phyloP scores from a whole-genome alignment of 2,329 filamentous ascomycete species.

The Alternaria hordeiaustralica region DNA sequence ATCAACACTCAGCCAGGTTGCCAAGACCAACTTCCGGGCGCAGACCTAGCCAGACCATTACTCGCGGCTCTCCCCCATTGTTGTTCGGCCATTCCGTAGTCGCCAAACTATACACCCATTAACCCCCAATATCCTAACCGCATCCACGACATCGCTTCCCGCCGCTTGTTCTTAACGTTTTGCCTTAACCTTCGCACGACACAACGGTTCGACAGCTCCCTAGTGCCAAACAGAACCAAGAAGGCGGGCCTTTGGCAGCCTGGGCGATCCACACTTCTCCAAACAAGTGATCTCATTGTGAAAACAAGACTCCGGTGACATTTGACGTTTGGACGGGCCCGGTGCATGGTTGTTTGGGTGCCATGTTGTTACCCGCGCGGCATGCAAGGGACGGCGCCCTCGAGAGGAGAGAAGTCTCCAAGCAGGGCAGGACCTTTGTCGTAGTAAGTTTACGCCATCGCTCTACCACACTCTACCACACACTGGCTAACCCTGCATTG shows the following conservation, averaged over 20 bases:
- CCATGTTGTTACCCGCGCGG: slow-evolving; percentile 39
- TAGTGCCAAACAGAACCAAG: slow-evolving; percentile 26
- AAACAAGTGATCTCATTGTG: slow-evolving; percentile 32
- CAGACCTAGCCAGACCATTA: slow-evolving; percentile 24
- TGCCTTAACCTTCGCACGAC: not conserved
- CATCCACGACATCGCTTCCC: slow-evolving; percentile 9
- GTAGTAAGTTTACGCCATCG: slow-evolving; percentile 32
- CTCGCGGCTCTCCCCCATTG: slow-evolving; percentile 9
- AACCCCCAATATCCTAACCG: not conserved
- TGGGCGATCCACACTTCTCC: slow-evolving; percentile 29
- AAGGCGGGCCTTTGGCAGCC: slow-evolving; percentile 18
- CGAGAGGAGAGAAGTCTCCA: slow-evolving; percentile 26
- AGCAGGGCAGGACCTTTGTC: slow-evolving; percentile 32
- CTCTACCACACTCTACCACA: not conserved
- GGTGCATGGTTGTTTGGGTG: slow-evolving; percentile 6
- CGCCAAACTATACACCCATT: slow-evolving; percentile 5
- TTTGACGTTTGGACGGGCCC: slow-evolving; percentile 11
- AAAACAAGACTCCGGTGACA: slow-evolving; percentile 20
- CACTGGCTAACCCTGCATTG: slow-evolving; percentile 15
- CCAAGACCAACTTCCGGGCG: slow-evolving; percentile 31
- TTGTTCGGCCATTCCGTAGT: not conserved
- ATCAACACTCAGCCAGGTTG: slow-evolving; percentile 23
- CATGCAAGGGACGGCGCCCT: slow-evolving; percentile 28
- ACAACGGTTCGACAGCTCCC: slow-evolving; percentile 15
- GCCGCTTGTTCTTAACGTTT: slow-evolving; percentile 5